Evolutionary conservation across 768 basidiomycete genomes (phyloP), one percentile per base, ranked within the genome.

Genomic region (Lactarius quietus): DNA sequence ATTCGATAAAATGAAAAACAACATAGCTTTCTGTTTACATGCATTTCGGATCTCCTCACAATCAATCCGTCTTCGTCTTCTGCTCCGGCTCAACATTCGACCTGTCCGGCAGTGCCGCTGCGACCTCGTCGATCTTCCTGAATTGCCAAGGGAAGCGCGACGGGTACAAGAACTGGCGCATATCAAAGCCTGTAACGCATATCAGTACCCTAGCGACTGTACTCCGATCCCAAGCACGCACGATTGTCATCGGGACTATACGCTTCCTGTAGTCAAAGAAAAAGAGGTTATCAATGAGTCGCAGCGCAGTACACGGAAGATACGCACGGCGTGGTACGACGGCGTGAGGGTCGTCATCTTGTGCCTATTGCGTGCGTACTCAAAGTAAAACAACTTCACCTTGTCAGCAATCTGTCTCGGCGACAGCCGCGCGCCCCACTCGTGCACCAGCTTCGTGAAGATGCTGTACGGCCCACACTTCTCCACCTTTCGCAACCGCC

Each of bases 281-380:
- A 33, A 3, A 17, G 35, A 28, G 45, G 17, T 59, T 62, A 35
- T 62, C 54, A 33, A 38, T 6, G 57, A 39, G 58, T 70, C 45
- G 45, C 23, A 12, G 45, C 45, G 39, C 33, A 57, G 57, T 62
- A 63, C 3, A 35, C 56, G 8, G 31, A 64, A 35, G 56, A 58
- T 8, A 81, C 92, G 72, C 68, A 90, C 96, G 56, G 95, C 95
- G 74, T 97, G 95, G 72, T 97, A 97, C 1, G 93, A 83, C 1
- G 95, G 95, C 3, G 95, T 97, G 67, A 97, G 73, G 0, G 93
- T 96, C 29, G 95, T 96, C 95, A 99, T 98, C 84, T 99, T 99
- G 79, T 98, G 97, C 54, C 95, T 79, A 75, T 99, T 99, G 60
- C 95, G 82, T 0, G 97, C 97, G 70, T 99, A 87, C 74, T 97